These are phyloP conservation scores for Alternaria sp. DNA, from an alignment of 2,329 filamentous ascomycete species.

Conservation along the genomic window DNA sequence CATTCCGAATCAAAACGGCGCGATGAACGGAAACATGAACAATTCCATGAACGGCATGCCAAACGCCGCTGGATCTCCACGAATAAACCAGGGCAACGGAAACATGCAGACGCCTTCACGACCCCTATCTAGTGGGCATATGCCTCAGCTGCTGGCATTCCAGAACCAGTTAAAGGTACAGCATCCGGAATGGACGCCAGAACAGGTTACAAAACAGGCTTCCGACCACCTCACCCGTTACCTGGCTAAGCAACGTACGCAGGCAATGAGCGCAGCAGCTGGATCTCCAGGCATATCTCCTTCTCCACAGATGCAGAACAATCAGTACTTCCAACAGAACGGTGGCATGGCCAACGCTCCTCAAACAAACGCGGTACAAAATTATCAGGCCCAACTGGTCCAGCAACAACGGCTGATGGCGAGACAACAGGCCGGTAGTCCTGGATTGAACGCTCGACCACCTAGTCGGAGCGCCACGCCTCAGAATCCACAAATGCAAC, in stretches of 20 bases:
- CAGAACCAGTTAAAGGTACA: conserved; percentile 46
- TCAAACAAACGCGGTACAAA: conserved; percentile 47
- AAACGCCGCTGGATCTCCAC: conserved; percentile 48
- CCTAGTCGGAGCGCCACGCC: conserved; percentile 52
- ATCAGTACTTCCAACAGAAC: conserved; percentile 47
- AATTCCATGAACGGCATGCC: conserved; percentile 48
- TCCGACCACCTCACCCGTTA: conserved; percentile 47
- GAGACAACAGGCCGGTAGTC: conserved; percentile 45
- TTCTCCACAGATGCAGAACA: conserved; percentile 46
- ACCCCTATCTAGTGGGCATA: conserved; percentile 45
- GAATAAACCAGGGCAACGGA: conserved; percentile 42
- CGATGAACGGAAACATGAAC: conserved; percentile 46
- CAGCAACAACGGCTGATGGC: conserved; percentile 51
- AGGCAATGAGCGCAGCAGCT: conserved; percentile 51
- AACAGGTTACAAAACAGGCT: conserved; percentile 47
- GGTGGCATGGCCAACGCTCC: conserved; percentile 42
- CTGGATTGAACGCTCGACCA: conserved; percentile 43
- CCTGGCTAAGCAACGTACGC: conserved; percentile 45
- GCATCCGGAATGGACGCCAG: conserved; percentile 49
- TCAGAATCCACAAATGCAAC: conserved; percentile 48
- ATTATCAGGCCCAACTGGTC: conserved; percentile 50
- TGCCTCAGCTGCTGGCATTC: conserved; percentile 46
- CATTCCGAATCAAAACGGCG: conserved; percentile 45
- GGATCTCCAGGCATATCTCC: conserved; percentile 44
- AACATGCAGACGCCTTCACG: conserved; percentile 43